Percentiles rank a stretch among this genome's conserved stretches.
These are phyloP conservation scores for Pseudonitzschia multiseries DNA, from an alignment of 108 stramenopile species.

Conservation along the genomic window DNA sequence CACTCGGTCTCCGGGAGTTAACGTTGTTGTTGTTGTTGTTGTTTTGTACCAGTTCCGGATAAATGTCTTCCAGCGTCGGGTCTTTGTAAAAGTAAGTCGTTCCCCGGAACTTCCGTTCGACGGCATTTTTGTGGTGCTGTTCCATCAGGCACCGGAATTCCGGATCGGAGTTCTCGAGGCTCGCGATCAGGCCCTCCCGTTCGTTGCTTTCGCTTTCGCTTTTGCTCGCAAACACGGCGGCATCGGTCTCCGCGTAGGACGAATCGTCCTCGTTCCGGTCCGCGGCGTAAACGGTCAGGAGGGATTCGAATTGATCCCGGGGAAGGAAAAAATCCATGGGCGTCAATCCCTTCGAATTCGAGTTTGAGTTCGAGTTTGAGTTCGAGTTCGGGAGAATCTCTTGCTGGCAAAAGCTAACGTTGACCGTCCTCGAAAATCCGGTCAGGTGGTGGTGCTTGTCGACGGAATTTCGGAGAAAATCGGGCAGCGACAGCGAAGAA, in stretches of 20 bases:
- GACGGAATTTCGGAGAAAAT: not conserved
- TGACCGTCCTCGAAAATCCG: conserved; percentile 39
- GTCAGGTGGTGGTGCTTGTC: conserved; percentile 31
- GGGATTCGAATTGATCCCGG: conserved; percentile 25
- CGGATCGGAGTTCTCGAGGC: not conserved
- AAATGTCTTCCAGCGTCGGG: conserved; percentile 35
- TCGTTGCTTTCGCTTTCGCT: not conserved
- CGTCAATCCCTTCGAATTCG: conserved; percentile 11
- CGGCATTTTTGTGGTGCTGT: conserved; percentile 17
- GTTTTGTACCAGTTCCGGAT: conserved; percentile 29
- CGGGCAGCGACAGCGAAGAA: not conserved
- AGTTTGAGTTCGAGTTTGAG: no score
- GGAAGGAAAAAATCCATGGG: conserved; percentile 54
- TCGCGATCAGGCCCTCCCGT: not conserved
- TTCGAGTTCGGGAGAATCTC: not conserved
- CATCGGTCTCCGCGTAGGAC: conserved; percentile 20
- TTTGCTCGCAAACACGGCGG: not conserved
- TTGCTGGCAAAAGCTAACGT: conserved; percentile 43
- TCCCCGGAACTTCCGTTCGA: conserved; percentile 26
- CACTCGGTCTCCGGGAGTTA: no score
- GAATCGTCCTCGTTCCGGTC: conserved; percentile 46
- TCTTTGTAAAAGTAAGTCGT: conserved; percentile 25
- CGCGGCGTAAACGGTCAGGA: conserved; percentile 38
- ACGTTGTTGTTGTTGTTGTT: conserved; percentile 15
- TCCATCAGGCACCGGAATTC: conserved; percentile 26